These are phyloP conservation scores for Kitagawia praeruptora DNA, from an alignment of 129 eudicot species.

Conservation along the genomic window DNA sequence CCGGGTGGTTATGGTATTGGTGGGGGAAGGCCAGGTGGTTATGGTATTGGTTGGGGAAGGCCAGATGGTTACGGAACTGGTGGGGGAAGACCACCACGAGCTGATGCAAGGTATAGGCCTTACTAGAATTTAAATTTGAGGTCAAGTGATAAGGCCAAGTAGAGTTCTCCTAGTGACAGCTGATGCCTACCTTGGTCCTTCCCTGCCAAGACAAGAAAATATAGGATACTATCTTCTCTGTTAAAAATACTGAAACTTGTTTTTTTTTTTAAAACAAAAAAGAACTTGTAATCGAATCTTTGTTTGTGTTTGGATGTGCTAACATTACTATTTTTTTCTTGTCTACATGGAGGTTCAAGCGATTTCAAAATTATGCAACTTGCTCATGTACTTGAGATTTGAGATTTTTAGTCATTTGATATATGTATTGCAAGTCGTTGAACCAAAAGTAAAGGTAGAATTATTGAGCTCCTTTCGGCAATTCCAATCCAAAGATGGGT, in stretches of 20 bases:
- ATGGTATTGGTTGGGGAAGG: slow-evolving; percentile 44
- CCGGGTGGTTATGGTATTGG: background rate
- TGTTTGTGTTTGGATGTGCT: background rate
- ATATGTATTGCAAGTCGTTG: background rate
- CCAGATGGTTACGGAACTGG: slow-evolving; percentile 8
- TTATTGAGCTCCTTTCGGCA: background rate
- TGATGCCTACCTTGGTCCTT: background rate
- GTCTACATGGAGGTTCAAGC: background rate
- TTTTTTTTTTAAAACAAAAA: no score
- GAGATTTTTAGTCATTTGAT: background rate
- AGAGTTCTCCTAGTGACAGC: background rate
- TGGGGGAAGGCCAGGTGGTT: background rate
- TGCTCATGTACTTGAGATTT: background rate
- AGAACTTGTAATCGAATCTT: background rate
- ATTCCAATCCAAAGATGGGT: background rate
- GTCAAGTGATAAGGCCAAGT: background rate
- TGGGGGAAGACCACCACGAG: slow-evolving; percentile 24
- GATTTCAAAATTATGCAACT: background rate
- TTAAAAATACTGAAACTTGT: background rate
- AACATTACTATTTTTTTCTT: background rate
- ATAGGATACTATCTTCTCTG: background rate
- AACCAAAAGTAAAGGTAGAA: background rate
- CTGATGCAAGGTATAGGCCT: slow-evolving; percentile 83
- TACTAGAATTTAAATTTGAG: slow-evolving; percentile 32
- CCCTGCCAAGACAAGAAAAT: background rate